These are phyloP conservation scores for Epichloe gansuensis DNA, from an alignment of 2,329 filamentous ascomycete genomes.

Conservation along the genomic window DNA sequence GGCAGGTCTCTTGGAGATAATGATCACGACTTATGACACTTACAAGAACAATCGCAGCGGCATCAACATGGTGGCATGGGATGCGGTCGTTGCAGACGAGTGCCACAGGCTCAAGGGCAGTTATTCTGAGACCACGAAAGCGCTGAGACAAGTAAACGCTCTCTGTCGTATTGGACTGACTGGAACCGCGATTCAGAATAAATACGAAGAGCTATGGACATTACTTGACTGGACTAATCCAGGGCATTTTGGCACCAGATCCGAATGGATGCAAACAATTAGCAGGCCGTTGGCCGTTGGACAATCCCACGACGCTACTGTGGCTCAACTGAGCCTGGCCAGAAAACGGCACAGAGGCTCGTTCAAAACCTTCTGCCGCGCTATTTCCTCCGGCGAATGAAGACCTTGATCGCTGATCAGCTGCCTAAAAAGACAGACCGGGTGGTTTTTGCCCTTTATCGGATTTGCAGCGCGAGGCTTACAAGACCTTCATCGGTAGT, in stretches of 20 bases:
- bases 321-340: slow-evolving; percentile 68
- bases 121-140: slow-evolving; percentile 63
- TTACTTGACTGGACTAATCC: slow-evolving; percentile 94
- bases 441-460: slow-evolving; percentile 94
- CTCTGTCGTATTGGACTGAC: slow-evolving; percentile 88
- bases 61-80: slow-evolving; percentile 82
- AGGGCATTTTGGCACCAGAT: slow-evolving; percentile 49
- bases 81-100: slow-evolving; percentile 88
- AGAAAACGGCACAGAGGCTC: slow-evolving; percentile 71
- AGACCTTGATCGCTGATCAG: slow-evolving; percentile 81
- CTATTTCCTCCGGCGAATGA: slow-evolving; percentile 88
- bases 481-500: slow-evolving; percentile 64
- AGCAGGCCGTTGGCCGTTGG: slow-evolving; percentile 71
- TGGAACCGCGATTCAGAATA: slow-evolving; percentile 94
- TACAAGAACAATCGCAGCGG: slow-evolving; percentile 64
- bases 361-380: slow-evolving; percentile 77
- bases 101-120: slow-evolving; percentile 82
- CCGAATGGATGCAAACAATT: slow-evolving; percentile 70
- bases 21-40: slow-evolving; percentile 89
- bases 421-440: slow-evolving; percentile 89
- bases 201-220: slow-evolving; percentile 94
- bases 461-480: slow-evolving; percentile 66
- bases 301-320: slow-evolving; percentile 84
- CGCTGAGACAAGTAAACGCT: slow-evolving; percentile 83
- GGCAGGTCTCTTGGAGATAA: slow-evolving; percentile 70